Conservation (phyloP, 1,284 basidiomycete species). For the Tremellales sp. region DNA sequence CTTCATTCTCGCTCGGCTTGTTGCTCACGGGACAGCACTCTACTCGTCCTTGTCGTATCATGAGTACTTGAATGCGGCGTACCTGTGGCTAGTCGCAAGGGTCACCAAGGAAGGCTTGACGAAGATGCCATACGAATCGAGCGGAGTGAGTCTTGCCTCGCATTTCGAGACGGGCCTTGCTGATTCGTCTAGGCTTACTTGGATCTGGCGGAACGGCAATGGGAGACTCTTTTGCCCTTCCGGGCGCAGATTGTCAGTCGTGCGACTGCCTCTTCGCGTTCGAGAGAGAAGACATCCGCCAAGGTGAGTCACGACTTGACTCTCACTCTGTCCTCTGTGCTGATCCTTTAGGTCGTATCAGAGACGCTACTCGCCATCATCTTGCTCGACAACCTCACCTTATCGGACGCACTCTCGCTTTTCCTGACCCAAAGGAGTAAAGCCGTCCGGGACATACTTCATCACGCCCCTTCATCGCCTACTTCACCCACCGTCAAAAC, state of each 20-base stretch:
- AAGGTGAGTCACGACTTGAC: slow-evolving; percentile 14
- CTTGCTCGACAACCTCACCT: slow-evolving; percentile 72
- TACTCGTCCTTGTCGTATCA: slow-evolving; percentile 78
- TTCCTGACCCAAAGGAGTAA: slow-evolving; percentile 69
- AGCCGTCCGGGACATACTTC: slow-evolving; percentile 54
- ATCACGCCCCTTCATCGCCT: slow-evolving; percentile 10
- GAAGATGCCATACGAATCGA: slow-evolving; percentile 29
- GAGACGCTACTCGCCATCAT: slow-evolving; percentile 73
- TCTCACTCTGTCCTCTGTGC: too few relatives aligned
- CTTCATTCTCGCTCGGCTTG: not conserved
- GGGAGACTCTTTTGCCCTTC: slow-evolving; percentile 79
- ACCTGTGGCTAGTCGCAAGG: slow-evolving; percentile 78
- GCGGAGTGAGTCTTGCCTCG: slow-evolving; percentile 21
- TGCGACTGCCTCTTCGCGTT: slow-evolving; percentile 68
- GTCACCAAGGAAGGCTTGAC: slow-evolving; percentile 56
- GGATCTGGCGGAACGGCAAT: slow-evolving; percentile 79
- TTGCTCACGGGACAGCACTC: slow-evolving; percentile 49
- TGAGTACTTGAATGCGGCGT: slow-evolving; percentile 72
- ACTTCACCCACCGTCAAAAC: not conserved
- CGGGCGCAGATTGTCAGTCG: slow-evolving; percentile 77
- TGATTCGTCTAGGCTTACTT: slow-evolving; percentile 46
- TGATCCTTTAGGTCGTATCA: slow-evolving; percentile 56
- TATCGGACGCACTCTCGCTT: slow-evolving; percentile 64
- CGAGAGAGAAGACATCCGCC: slow-evolving; percentile 34
- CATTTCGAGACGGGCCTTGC: not conserved